Evolutionary conservation across 2,329 filamentous ascomycete species (phyloP).

Genomic region (Trichoderma arundinaceum): DNA sequence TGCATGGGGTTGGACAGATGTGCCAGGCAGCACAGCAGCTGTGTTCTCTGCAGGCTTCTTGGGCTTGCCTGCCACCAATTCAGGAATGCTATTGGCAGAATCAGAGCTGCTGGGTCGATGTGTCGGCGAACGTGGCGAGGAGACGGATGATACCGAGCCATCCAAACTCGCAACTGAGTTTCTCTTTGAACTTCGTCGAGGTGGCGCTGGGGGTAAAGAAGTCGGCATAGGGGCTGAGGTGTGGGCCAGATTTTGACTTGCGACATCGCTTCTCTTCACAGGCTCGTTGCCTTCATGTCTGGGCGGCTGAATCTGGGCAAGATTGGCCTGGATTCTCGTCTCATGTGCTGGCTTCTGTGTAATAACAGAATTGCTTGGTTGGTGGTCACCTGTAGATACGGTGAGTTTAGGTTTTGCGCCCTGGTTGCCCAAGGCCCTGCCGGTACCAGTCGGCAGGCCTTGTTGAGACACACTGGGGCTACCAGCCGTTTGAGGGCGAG

Average conservation of each 20-base stretch:
- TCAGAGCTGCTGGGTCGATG: conserved; percentile 26
- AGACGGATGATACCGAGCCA: conserved; percentile 24
- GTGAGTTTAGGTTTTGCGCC: conserved; percentile 2
- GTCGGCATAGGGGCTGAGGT: conserved; percentile 23
- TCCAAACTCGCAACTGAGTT: conserved; percentile 34
- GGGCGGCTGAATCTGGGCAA: background rate
- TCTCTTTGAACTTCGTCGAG: conserved; percentile 40
- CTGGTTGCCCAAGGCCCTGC: background rate
- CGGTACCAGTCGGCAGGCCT: background rate
- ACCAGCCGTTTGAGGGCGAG: background rate
- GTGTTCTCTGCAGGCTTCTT: background rate
- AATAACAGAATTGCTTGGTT: background rate
- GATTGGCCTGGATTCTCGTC: background rate
- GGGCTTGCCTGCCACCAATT: background rate
- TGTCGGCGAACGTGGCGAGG: conserved; percentile 22
- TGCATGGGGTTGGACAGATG: background rate
- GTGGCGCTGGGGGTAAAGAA: conserved; percentile 39
- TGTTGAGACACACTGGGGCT: background rate
- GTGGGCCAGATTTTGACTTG: background rate
- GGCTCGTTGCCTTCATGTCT: background rate
- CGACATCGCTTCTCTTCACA: background rate
- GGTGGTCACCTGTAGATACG: conserved; percentile 11
- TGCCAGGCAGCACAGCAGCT: background rate
- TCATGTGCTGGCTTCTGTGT: background rate
- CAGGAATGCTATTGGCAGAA: conserved; percentile 7